Base-by-base conservation (phyloP, 2,329 filamentous ascomycete species). In the Cytospora piceae region DNA sequence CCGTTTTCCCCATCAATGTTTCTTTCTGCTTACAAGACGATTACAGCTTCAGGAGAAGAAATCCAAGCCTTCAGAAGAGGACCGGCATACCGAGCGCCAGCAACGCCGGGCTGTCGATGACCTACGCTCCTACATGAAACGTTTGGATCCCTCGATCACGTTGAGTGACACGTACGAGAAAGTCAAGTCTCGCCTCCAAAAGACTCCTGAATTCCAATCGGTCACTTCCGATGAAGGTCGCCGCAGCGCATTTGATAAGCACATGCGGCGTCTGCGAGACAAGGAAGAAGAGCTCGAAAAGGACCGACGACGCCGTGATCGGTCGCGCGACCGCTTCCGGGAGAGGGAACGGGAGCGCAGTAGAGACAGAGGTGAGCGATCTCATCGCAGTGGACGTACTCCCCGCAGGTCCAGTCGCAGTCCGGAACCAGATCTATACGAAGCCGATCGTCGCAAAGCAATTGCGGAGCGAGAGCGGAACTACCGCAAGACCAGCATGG, bases 401-500 rank as follows among this genome's bases (percentile, higher is more conserved):
- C 61, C 61, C 32, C 78, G 82, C 71, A 83, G 92, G 72, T 86
- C 87, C 72, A 96, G 92, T 74, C 92, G 93, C 72, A 94, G 90
- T 72, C 94, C 93, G n/a, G 95, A 98, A 77, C 87, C 87, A 66
- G 94, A 99, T 79, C 87, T 92, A 24, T 99, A 99, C 77, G 95
- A 98, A 78, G 95, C 94, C 67, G 95, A 99, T 75, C 89, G 95
- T 70, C 90, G 93, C 73, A 95, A 94, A 77, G 94, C 94, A 53
- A 94, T 95, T 74, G 93, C 94, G 65, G 94, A 97, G 75, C 90
- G 96, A 57, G 96, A 98, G 79, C 90, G 94, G 70, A 94, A 96
- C 72, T 96, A 97, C 79, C 89, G 92, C 76, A 96, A 95, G 79
- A 83, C 87, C 54, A 88, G 85, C 74, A 87, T 87, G 79, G 91